A percentile compares a stretch with the other conserved stretches of the same genome.
These are phyloP conservation scores for Lupinus albus DNA, from an alignment of 306 rosid genomes.

Conservation along the genomic window DNA sequence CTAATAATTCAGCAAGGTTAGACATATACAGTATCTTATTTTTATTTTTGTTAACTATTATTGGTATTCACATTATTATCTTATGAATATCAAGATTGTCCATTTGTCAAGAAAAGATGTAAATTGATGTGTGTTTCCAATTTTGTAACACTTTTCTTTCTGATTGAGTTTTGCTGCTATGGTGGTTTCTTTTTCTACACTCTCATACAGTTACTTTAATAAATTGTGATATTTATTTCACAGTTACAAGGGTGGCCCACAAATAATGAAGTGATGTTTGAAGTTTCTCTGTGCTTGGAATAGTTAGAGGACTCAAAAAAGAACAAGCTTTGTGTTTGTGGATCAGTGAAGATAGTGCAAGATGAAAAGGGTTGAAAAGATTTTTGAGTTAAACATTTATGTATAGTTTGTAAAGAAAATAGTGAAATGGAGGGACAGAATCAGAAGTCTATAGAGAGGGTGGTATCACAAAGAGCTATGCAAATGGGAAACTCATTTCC, in stretches of 20 bases:
- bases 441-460: slow-evolving; percentile 74
- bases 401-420: not conserved
- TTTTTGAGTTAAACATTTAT: slow-evolving; percentile 15
- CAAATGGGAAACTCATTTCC: slow-evolving; percentile 83
- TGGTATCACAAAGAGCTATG: slow-evolving; percentile 79
- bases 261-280: slow-evolving; percentile 40
- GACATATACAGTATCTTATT: too few relatives aligned
- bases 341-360: slow-evolving; percentile 29
- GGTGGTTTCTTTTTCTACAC: not conserved
- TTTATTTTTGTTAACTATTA: not conserved
- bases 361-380: slow-evolving; percentile 31
- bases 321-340: not conserved
- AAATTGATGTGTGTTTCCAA: not conserved
- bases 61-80: not conserved
- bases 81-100: not conserved
- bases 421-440: slow-evolving; percentile 55
- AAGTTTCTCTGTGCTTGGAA: slow-evolving; percentile 27
- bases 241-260: slow-evolving; percentile 46
- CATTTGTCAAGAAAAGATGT: not conserved
- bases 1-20: slow-evolving; percentile 21
- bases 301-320: slow-evolving; percentile 29
- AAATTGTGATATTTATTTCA: slow-evolving; percentile 38
- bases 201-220: not conserved
- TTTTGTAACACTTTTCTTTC: not conserved
- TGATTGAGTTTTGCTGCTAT: not conserved